Conservation (phyloP, 2,329 filamentous ascomycete genomes). For the Colletotrichum spaethianum region DNA sequence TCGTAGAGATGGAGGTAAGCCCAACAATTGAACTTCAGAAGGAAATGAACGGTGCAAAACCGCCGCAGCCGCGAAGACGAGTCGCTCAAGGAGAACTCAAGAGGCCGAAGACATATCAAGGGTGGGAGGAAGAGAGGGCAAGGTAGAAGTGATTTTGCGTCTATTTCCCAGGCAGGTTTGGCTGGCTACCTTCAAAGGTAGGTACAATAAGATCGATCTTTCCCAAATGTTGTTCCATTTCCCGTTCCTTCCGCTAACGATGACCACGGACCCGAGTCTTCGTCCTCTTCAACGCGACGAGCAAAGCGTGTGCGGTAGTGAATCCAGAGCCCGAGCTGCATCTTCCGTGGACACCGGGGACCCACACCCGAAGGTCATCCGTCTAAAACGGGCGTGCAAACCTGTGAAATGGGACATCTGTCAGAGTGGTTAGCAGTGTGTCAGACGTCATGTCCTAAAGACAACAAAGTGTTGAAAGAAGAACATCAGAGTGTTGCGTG, state of each 20-base stretch:
- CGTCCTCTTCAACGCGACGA: not conserved
- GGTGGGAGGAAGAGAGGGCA: not conserved
- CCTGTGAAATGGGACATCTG: slow-evolving; percentile 8
- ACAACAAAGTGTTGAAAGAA: not conserved
- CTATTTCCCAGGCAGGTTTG: not conserved
- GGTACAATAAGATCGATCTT: slow-evolving; percentile 1
- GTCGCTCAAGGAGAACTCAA: not conserved
- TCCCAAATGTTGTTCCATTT: not conserved
- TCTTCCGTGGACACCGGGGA: not conserved
- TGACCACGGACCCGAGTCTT: not conserved
- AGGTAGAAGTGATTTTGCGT: not conserved
- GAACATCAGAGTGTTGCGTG: slow-evolving; percentile 36
- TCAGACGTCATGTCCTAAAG: not conserved
- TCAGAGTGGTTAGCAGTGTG: slow-evolving; percentile 7
- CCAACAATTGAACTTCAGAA: too few species aligned
- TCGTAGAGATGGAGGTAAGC: not conserved
- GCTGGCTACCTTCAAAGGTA: not conserved
- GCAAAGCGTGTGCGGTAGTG: not conserved
- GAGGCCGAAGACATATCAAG: not conserved
- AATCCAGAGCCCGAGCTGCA: not conserved
- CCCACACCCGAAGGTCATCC: not conserved
- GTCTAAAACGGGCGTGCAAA: not conserved
- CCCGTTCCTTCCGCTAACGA: not conserved
- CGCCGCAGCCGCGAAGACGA: too few species aligned
- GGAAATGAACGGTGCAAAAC: not conserved